Percentiles rank a stretch among this genome's conserved stretches.
These are phyloP conservation scores for Picochlorum sp. DNA, from an alignment of 139 green algal species.

Conservation along the genomic window DNA sequence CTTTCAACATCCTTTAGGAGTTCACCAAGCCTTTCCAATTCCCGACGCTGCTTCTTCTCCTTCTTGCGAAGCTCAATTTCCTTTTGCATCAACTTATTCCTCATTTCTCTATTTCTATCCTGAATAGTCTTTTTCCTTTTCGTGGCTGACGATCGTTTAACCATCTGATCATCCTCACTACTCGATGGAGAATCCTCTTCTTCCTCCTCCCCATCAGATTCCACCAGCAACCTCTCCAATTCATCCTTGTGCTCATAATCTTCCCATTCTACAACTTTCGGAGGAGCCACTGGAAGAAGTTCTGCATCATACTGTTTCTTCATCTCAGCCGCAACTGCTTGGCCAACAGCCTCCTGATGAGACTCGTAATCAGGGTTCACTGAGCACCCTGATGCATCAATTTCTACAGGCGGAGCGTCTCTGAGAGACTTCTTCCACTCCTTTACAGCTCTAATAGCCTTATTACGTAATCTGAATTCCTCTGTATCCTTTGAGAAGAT, in stretches of 20 bases:
- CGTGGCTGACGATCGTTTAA: conserved; percentile 25
- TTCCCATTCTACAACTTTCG: conserved; percentile 18
- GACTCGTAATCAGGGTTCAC: conserved; percentile 68
- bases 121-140: conserved; percentile 15
- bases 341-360: conserved; percentile 72
- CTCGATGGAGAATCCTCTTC: not conserved
- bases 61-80: conserved; percentile 14
- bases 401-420: conserved; percentile 40
- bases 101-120: conserved; percentile 11
- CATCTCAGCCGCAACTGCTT: conserved; percentile 66
- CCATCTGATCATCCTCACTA: conserved; percentile 10
- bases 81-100: conserved; percentile 18
- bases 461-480: not conserved
- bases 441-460: not conserved
- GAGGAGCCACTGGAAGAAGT: conserved; percentile 18
- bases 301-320: conserved; percentile 43
- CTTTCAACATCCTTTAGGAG: conserved; percentile 20
- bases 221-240: conserved; percentile 34
- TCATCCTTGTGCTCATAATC: conserved; percentile 26
- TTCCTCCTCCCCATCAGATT: conserved; percentile 5
- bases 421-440: not conserved
- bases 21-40: conserved; percentile 10
- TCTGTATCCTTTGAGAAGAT: too few relatives aligned
- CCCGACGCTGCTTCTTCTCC: conserved; percentile 19
- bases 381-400: conserved; percentile 67